Evolutionary conservation across 495 filamentous ascomycete genomes (phyloP).

Genomic region (Aspergillus hancockii): DNA sequence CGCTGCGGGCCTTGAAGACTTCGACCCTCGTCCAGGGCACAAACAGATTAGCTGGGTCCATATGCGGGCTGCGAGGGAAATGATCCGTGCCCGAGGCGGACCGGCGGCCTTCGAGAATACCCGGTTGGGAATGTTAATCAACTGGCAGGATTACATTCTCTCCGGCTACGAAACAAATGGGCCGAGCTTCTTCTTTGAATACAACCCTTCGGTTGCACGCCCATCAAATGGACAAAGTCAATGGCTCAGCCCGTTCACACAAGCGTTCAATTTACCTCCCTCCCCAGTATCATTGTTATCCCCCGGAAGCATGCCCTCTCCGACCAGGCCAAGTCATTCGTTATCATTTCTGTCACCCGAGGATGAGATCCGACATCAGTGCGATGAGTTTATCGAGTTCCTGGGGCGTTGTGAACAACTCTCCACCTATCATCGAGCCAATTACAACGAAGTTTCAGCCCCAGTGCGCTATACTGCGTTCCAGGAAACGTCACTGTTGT

Average conservation of each 20-base stretch:
- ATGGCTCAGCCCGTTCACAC: not conserved
- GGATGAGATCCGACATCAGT: slow-evolving; percentile 37
- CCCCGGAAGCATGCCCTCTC: not conserved
- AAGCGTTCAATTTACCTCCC: slow-evolving; percentile 17
- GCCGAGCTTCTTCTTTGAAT: slow-evolving; percentile 37
- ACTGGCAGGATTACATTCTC: slow-evolving; percentile 47
- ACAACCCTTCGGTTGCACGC: slow-evolving; percentile 1
- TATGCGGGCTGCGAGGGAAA: slow-evolving; percentile 41
- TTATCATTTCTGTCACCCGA: slow-evolving; percentile 15
- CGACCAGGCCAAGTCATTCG: slow-evolving; percentile 12
- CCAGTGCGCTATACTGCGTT: slow-evolving; percentile 31
- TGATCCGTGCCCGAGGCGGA: slow-evolving; percentile 41
- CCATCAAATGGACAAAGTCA: slow-evolving; percentile 7
- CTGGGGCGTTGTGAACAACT: slow-evolving; percentile 40
- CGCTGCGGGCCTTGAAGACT: slow-evolving; percentile 44
- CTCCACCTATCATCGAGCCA: slow-evolving; percentile 27
- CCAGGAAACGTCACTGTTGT: slow-evolving; percentile 25
- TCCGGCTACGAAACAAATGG: slow-evolving; percentile 40
- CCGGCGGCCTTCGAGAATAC: slow-evolving; percentile 39
- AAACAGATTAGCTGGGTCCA: slow-evolving; percentile 42
- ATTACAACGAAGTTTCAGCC: slow-evolving; percentile 11
- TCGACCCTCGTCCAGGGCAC: slow-evolving; percentile 39
- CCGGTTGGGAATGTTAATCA: slow-evolving; percentile 42
- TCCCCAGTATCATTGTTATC: slow-evolving; percentile 23
- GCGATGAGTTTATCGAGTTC: slow-evolving; percentile 40